Evolutionary conservation across 1,139 yeast species (phyloP).

Genomic region (Taiozyma sp.): DNA sequence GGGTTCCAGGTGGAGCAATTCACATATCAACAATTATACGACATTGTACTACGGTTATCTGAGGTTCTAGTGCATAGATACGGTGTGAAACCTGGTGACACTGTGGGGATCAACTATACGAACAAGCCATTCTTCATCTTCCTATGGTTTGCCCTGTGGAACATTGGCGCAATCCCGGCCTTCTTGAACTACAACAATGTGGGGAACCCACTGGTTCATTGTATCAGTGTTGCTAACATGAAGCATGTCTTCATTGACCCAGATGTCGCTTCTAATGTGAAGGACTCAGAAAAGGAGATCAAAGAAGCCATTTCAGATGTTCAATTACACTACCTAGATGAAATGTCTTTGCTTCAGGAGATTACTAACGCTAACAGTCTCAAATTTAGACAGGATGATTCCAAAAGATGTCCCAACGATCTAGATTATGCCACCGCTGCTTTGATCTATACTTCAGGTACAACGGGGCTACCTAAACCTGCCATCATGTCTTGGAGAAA

Average conservation of each 20-base stretch:
- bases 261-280: conserved; percentile 54
- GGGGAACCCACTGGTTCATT: conserved; percentile 75
- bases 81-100: conserved; percentile 60
- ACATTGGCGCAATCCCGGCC: conserved; percentile 86
- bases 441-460: conserved; percentile 88
- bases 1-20: conserved; percentile 56
- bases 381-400: conserved; percentile 49
- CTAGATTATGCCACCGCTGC: conserved; percentile 61
- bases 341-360: conserved; percentile 38
- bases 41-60: conserved; percentile 60
- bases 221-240: conserved; percentile 66
- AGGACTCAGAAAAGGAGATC: conserved; percentile 48
- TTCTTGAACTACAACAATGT: conserved; percentile 78
- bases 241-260: conserved; percentile 71
- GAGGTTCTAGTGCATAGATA: conserved; percentile 58
- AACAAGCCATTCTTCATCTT: conserved; percentile 81
- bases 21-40: conserved; percentile 68
- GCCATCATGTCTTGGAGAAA: conserved; percentile 94
- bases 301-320: conserved; percentile 33
- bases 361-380: conserved; percentile 45
- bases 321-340: conserved; percentile 52
- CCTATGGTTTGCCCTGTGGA: conserved; percentile 86
- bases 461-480: conserved; percentile 93
- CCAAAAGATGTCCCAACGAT: conserved; percentile 51
- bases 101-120: conserved; percentile 75